Conservation (phyloP, 2,329 filamentous ascomycete genomes). For the Bipolaris oryzae region DNA sequence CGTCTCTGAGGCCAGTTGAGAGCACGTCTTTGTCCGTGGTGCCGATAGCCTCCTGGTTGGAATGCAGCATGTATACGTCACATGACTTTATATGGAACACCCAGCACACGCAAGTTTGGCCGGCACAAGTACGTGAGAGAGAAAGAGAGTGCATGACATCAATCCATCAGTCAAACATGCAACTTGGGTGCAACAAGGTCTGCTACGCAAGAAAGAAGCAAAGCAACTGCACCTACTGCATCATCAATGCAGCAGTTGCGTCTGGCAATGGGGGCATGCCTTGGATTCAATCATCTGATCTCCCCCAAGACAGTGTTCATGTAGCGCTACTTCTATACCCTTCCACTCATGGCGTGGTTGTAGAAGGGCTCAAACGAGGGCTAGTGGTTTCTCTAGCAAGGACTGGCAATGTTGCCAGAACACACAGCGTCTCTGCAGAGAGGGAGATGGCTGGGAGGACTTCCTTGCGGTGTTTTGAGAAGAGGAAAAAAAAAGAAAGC, state of each 20-base stretch:
- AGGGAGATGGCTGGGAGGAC: conserved; percentile 40
- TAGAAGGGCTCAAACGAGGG: conserved; percentile 48
- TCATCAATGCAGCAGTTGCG: no score
- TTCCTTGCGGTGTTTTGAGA: conserved; percentile 40
- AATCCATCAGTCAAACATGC: not conserved
- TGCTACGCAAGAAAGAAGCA: not conserved
- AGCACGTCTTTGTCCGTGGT: not conserved
- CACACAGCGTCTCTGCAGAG: conserved; percentile 38
- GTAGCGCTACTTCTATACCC: conserved; percentile 45
- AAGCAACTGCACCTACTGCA: not conserved
- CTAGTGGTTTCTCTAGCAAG: conserved; percentile 44
- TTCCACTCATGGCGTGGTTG: conserved; percentile 39
- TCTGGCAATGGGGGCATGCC: no score
- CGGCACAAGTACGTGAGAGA: not conserved
- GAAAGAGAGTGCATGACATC: not conserved
- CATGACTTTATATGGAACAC: not conserved
- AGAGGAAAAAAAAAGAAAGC: conserved; percentile 18
- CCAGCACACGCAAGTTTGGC: not conserved
- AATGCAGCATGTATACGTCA: not conserved
- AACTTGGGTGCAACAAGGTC: not conserved
- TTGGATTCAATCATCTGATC: not conserved
- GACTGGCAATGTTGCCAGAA: conserved; percentile 40
- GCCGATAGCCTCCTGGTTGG: not conserved
- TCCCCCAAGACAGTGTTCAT: conserved; percentile 4
- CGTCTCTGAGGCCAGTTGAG: not conserved